These are phyloP conservation scores for Monosporascus ibericus DNA, from an alignment of 2,329 filamentous ascomycete species.

Conservation along the genomic window DNA sequence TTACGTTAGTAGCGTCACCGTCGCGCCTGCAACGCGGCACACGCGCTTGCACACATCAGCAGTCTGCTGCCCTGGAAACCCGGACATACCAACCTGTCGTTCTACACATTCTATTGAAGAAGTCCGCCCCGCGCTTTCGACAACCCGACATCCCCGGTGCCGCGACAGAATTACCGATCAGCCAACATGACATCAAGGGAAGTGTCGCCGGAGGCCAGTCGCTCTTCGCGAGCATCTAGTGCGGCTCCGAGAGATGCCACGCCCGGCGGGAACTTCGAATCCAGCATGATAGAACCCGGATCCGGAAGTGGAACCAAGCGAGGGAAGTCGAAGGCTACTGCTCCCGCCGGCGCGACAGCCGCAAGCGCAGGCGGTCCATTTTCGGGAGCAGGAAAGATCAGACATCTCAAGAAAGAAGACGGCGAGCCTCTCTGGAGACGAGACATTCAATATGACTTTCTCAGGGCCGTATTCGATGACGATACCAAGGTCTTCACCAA, in stretches of 20 bases:
- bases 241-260: slow-evolving; percentile 12
- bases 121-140: too few species aligned
- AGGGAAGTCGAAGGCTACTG: slow-evolving; percentile 17
- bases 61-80: too few species aligned
- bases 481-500: slow-evolving; percentile 74
- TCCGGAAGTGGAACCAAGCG: slow-evolving; percentile 17
- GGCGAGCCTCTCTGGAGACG: slow-evolving; percentile 80
- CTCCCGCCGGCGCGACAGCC: slow-evolving; percentile 5
- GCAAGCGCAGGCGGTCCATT: slow-evolving; percentile 9
- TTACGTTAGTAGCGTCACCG: background rate
- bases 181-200: slow-evolving; percentile 21
- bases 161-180: background rate
- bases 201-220: slow-evolving; percentile 13
- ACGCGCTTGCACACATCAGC: too few species aligned
- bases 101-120: too few species aligned
- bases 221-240: slow-evolving; percentile 22
- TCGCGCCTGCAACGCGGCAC: too few species aligned
- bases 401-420: slow-evolving; percentile 83
- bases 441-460: slow-evolving; percentile 85
- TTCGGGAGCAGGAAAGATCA: slow-evolving; percentile 57
- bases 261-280: slow-evolving; percentile 18
- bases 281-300: slow-evolving; percentile 19
- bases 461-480: slow-evolving; percentile 74
- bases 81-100: too few species aligned
- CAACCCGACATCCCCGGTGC: background rate